Percentiles rank a stretch among this genome's conserved stretches.
Conservation (phyloP, 116 monocot species). For the Cymodocea nodosa region DNA sequence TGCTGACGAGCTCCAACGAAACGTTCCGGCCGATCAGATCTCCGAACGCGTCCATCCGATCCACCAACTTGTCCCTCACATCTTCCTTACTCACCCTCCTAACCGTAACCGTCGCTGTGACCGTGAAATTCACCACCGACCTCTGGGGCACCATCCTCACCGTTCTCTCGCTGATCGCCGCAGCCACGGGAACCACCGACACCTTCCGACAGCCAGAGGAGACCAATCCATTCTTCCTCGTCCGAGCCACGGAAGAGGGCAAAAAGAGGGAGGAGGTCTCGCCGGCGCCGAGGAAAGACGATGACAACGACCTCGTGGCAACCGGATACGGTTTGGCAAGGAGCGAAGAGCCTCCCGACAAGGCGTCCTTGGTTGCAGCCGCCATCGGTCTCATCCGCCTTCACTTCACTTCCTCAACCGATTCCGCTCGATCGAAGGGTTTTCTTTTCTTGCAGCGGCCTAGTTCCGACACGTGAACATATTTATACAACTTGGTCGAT, state of each 20-base stretch:
- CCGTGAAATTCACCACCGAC: constrained; percentile 27
- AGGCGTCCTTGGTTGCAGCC: not conserved
- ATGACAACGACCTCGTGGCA: not conserved
- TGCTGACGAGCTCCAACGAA: constrained; percentile 69
- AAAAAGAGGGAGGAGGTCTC: not conserved
- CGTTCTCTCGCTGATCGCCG: constrained; percentile 8
- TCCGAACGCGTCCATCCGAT: constrained; percentile 49
- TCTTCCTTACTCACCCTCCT: constrained; percentile 68
- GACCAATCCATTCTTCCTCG: not conserved
- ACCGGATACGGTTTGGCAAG: not conserved
- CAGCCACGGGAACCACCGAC: not conserved
- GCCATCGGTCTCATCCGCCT: too few species aligned
- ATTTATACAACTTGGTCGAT: too few species aligned
- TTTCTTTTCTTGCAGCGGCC: too few species aligned
- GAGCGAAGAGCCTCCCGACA: not conserved
- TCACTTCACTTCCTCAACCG: too few species aligned
- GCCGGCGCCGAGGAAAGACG: not conserved
- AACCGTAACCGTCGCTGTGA: constrained; percentile 60
- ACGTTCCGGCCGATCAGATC: constrained; percentile 74
- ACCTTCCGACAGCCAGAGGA: not conserved
- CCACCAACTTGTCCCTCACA: constrained; percentile 42
- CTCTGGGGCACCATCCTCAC: constrained; percentile 9
- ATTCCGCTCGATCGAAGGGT: too few species aligned
- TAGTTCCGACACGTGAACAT: too few species aligned
- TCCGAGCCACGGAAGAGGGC: not conserved